Evolutionary conservation across 345 rosid species (phyloP), one percentile per base, ranked within the genome.

Genomic region (Eucalyptus sp.): DNA sequence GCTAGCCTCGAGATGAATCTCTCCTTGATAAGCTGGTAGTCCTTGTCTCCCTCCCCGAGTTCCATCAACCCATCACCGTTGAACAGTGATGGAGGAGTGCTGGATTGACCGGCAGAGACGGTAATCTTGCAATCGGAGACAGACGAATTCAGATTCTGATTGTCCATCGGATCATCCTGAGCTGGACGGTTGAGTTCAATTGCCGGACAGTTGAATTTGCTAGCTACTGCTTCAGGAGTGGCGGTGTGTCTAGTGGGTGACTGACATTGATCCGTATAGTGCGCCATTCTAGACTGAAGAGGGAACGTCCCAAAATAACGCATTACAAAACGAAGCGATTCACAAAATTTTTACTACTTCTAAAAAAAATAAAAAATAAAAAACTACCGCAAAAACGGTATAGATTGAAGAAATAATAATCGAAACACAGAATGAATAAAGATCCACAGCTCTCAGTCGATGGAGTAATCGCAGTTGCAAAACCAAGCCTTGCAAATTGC

Each of bases 61-160:
- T 90, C 92, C 29, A 93, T 49, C 81, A 95, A 71, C 14, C 94
- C 94, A 5, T 88, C 88, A 7, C 58, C 88, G 6, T 89, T 89
- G 87, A 87, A 66, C 0, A 90, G 87, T 27, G 83, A n/a, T 3
- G 25, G 90, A 80, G 76, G 44, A 43, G 48, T n/a, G 37, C 50
- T 48, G 13, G 88, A 31, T 27, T 50, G 33, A 76, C 71, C 87
- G 17, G 10, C 52, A 52, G 41, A 24, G 89, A 92, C 89, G 13
- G 89, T 54, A 88, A 97, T 96, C 91, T 94, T 98, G 80, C 95
- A 88, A 88, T 96, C 96, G 2, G 96, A 96, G 37, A 94, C 56
- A 11, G 91, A 86, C 16, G 95, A 93, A 27, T 91, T 90, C 27
- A 86, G 90, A 85, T 48, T 41, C 80, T 68, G 80, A 68, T 68